Base-by-base conservation (phyloP, 2,329 filamentous ascomycete genomes). In the Colletotrichum orchidophilum region DNA sequence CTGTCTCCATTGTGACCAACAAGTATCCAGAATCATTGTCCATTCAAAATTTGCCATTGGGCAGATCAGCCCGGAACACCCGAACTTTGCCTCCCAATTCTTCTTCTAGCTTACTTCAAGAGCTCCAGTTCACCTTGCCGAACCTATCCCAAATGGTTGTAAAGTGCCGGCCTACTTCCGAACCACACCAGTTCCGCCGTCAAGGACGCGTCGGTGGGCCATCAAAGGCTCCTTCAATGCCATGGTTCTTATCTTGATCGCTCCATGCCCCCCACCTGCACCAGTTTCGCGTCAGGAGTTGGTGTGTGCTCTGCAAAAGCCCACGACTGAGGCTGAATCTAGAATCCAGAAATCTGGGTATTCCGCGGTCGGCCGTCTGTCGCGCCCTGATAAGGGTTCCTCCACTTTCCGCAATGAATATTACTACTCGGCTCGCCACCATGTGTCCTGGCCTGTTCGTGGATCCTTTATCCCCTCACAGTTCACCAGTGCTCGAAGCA, bases 391-490 rank as follows among this genome's bases (percentile, higher is more conserved):
- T 63, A 63, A 71, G 69, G 69, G 64, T 49, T 69, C 69, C 64
- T 71, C 69, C 69, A 71, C 69, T 71, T 69, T 60, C 65, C 69
- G 69, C 46, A 49, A 39, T 49, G 69, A 69, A 69, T 69, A 69
- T 63, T 69, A 60, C 58, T 69, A 59, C 59, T 35, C 46, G 53
- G 42, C 27, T 59, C 59, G 69, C 69, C 69, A 63, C 65, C 21
- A 29, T 58, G 53, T 63, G 58, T n/a, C n/a, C 50, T 59, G 21
- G 33, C 55, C 33, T 21, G 15, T 21, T 53, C 42, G 68, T 49
- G 57, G 27, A 58, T 35, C 68, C 58, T 21, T 35, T 31, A 49
- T 49, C 57, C 64, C 46, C 55, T 67, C 39, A 59, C 21, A 58
- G 42, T 68, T 46, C 26, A 26, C 27, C 53, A 53, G 58, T 69